Conservation (phyloP, 2,329 filamentous ascomycete genomes). For the Tympanopsis confertula region DNA sequence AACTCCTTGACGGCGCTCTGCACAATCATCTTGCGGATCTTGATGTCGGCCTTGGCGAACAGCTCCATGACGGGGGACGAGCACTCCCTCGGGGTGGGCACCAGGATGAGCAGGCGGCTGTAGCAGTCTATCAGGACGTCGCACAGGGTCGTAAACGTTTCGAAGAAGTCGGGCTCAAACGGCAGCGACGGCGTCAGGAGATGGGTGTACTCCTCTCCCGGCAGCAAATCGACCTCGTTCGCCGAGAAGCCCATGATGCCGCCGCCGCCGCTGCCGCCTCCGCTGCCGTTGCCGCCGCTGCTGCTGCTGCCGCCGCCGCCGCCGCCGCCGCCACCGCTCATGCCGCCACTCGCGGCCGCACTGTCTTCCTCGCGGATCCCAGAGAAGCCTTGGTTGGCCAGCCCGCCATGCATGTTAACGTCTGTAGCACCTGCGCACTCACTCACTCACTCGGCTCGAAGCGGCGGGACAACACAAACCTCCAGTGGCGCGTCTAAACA, state of each 20-base stretch:
- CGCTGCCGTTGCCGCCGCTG: constrained; percentile 13
- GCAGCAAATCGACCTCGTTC: constrained; percentile 54
- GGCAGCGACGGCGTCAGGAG: constrained; percentile 84
- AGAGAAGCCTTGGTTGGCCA: too few relatives aligned
- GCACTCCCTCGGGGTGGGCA: constrained; percentile 66
- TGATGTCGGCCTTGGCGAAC: constrained; percentile 80
- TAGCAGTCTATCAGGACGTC: constrained; percentile 93
- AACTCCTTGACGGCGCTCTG: constrained; percentile 83
- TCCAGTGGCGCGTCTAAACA: constrained; percentile 66
- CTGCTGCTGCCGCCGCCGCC: constrained; percentile 13
- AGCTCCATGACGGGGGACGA: constrained; percentile 63
- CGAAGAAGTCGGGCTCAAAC: constrained; percentile 94
- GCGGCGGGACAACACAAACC: too few relatives aligned
- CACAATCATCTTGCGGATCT: constrained; percentile 78
- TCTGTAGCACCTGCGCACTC: too few relatives aligned
- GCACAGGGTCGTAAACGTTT: constrained; percentile 90
- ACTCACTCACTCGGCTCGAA: too few relatives aligned
- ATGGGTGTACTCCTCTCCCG: constrained; percentile 78
- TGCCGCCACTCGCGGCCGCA: too few relatives aligned
- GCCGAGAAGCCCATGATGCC: constrained; percentile 33
- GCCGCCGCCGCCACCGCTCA: constrained; percentile 19
- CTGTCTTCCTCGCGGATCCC: too few relatives aligned
- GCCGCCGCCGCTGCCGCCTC: constrained; percentile 9
- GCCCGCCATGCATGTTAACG: too few relatives aligned
- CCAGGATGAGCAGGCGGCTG: constrained; percentile 61